Evolutionary conservation across 2,329 filamentous ascomycete genomes (phyloP), one percentile per base, ranked within the genome.

Genomic region (Diaporthe ampelina): DNA sequence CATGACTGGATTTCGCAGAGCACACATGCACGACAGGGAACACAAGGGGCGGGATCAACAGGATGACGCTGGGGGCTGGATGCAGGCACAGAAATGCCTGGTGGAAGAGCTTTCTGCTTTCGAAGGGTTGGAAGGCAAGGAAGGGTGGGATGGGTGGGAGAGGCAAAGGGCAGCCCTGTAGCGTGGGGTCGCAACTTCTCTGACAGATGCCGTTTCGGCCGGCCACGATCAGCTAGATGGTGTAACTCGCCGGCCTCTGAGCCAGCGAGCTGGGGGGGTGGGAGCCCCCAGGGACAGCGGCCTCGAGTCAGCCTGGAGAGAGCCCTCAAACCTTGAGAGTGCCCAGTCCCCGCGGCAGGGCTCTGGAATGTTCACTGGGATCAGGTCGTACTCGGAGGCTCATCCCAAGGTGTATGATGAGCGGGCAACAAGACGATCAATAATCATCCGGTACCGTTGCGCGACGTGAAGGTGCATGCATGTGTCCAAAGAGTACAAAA

Each of bases 211-310:
- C 32, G 70, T 73, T 73, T 73, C 70, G 70, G 48, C 43, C 37
- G 59, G 50, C 48, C 63, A 67, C 59, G 70, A 73, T 73, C 70
- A 68, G 54, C 58, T 45, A 52, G 58, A 73, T 73, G 70, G 70
- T 73, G 70, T 73, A 73, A 73, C 70, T 73, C 59, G 52, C 37
- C 50, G 70, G 70, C 70, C 70, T 37, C 43, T 52, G 56, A 72
- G 57, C 57, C 52, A 37, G 35, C 48, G 24, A 45, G 40, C 56
- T 52, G 58, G 48, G 52, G 61, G n/a, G n/a, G 29, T n/a, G 45
- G 7, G 9, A 10, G 45, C 19, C 35, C 61, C 45, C 63, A 26
- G 45, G 50, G 63, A 67, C 19, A 21, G n/a, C 63, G 43, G 63
- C 45, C 63, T 24, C 63, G 63, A 67, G 63, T 67, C 63, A 67